These are phyloP conservation scores for Leccinellum rugosiceps DNA, from an alignment of 768 basidiomycete species.

Conservation along the genomic window DNA sequence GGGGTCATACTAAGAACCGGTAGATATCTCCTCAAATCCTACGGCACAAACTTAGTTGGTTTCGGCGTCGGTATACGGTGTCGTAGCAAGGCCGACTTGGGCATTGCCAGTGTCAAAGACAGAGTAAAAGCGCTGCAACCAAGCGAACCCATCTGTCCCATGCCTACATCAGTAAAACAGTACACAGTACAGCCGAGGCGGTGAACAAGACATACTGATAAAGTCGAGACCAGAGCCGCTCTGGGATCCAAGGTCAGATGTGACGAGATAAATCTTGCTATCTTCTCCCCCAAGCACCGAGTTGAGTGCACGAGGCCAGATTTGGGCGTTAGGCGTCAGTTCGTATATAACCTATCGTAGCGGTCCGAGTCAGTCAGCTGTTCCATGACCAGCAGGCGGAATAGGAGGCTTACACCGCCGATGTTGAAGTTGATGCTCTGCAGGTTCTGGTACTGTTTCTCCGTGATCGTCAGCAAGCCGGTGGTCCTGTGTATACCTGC, in stretches of 20 bases:
- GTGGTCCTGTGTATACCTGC: slow-evolving; percentile 37
- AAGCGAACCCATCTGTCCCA: slow-evolving; percentile 50
- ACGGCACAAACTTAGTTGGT: background rate
- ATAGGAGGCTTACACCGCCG: slow-evolving; percentile 33
- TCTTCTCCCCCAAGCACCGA: slow-evolving; percentile 50
- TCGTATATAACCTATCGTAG: slow-evolving; percentile 44
- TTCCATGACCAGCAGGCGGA: background rate
- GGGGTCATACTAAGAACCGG: background rate
- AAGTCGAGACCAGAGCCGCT: slow-evolving; percentile 63
- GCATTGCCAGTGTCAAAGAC: slow-evolving; percentile 42
- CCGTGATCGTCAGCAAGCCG: slow-evolving; percentile 53
- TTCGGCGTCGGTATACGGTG: slow-evolving; percentile 41
- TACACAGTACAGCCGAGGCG: background rate
- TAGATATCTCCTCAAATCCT: background rate
- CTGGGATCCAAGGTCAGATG: slow-evolving; percentile 47
- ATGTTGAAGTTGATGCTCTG: slow-evolving; percentile 54
- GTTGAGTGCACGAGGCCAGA: slow-evolving; percentile 65
- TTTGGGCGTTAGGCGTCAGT: slow-evolving; percentile 62
- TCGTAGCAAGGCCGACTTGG: slow-evolving; percentile 26
- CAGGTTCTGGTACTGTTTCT: slow-evolving; percentile 45
- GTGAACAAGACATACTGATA: slow-evolving; percentile 42
- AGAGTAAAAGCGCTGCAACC: slow-evolving; percentile 61
- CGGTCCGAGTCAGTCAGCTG: background rate
- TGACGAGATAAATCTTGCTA: slow-evolving; percentile 52
- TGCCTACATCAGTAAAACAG: background rate